A percentile compares a stretch with the other conserved stretches of the same genome.
Conservation (phyloP, 2,329 filamentous ascomycete genomes). For the Ilyonectria robusta region DNA sequence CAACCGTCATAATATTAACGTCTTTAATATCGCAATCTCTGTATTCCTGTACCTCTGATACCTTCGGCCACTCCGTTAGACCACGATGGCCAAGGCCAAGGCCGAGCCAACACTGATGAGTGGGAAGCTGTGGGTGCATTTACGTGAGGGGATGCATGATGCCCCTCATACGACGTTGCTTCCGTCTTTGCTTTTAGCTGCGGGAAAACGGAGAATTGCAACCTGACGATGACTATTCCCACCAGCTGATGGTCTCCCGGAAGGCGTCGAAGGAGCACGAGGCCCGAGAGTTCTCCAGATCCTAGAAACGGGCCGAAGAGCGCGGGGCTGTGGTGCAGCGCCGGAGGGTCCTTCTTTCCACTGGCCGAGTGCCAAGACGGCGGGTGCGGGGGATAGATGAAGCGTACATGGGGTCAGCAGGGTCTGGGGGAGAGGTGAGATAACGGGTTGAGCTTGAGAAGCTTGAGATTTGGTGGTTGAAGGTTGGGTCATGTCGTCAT, state of each 20-base stretch:
- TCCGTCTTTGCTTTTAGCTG: neutral
- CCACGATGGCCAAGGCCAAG: conserved; percentile 12
- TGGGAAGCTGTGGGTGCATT: conserved; percentile 6
- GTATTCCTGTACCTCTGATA: neutral
- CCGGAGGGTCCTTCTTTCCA: conserved; percentile 21
- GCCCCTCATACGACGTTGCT: conserved; percentile 33
- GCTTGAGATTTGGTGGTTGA: neutral
- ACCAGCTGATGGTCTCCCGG: conserved; percentile 1
- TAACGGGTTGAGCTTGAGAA: conserved; percentile 2
- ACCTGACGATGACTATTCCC: conserved; percentile 25
- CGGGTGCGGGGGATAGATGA: conserved; percentile 24
- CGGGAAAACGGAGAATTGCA: conserved; percentile 24
- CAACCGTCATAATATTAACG: conserved; percentile 30
- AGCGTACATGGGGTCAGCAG: conserved; percentile 5
- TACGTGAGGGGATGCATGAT: conserved; percentile 9
- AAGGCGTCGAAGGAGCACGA: conserved; percentile 13
- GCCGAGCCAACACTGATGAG: conserved; percentile 6
- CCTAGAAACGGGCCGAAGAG: conserved; percentile 42
- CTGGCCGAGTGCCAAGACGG: conserved; percentile 20
- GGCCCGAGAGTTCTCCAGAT: conserved; percentile 25
- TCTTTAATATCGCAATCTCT: neutral
- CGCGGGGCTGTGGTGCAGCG: conserved; percentile 33
- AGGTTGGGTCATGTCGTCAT: conserved; percentile 13
- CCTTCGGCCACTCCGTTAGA: neutral
- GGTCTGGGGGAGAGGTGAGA: conserved; percentile 28